Evolutionary conservation across 2,329 filamentous ascomycete genomes (phyloP), one percentile per base, ranked within the genome.

Genomic region (Pseudogymnoascus sp.): DNA sequence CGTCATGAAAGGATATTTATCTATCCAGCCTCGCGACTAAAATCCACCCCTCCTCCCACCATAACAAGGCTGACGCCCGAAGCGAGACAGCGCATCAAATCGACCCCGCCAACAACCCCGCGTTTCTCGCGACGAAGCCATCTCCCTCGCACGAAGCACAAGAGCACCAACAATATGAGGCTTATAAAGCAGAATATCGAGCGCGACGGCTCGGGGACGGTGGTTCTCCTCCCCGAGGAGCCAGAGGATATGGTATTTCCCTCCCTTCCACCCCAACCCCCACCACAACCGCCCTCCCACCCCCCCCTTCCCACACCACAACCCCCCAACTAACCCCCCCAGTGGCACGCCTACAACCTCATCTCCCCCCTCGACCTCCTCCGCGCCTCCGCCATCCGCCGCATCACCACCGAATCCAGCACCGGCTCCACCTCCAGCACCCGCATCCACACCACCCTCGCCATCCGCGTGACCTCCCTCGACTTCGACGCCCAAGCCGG

Each of bases 291-390:
- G 17, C 19, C 15, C 61, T 64, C 35, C 28, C 63, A n/a, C 21
- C 19, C 13, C 2, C 44, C 10, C 42, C 23, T 23, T n/a, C 13
- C 64, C 53, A 50, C 44, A 66, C 44, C 60, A 57, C 21, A 21
- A 47, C n/a, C 60, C 47, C 23, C 15, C 65, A 67, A 64, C 67
- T 60, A 9, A 26, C 57, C 17, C 42, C 11, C 23, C 47, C 66
- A 87, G 85, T 91, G 88, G 88, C 87, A 90, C 72, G 84, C 85
- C 67, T 90, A 87, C 78, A 90, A 91, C 74, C 80, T 91, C 42
- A 88, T 90, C 71, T 82, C 85, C 63, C 81, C 85, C 4, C 78
- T 77, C 66, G 88, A 91, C 70, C 78, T 83, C 60, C 79, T 91
- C 38, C 83, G 83, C 68, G 87, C 87, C 64, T 83, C 82, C 63